These are phyloP conservation scores for Candida sanyaensis DNA, from an alignment of 1,139 yeast species.

Conservation along the genomic window DNA sequence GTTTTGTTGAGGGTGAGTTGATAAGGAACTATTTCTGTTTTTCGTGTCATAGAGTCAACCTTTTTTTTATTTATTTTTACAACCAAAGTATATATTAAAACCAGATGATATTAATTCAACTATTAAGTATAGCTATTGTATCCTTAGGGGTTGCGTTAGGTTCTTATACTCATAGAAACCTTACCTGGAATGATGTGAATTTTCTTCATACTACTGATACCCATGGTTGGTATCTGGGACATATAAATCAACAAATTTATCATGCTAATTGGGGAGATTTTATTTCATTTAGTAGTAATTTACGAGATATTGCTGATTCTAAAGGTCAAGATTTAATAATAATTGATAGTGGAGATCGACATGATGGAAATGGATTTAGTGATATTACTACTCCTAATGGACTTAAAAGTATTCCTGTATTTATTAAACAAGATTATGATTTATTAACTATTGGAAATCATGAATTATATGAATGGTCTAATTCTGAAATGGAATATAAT, in stretches of 20 bases:
- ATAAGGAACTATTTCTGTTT: too few relatives aligned
- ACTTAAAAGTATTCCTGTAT: constrained; percentile 57
- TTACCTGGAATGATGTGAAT: constrained; percentile 72
- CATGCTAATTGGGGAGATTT: constrained; percentile 95
- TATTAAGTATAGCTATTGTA: too few relatives aligned
- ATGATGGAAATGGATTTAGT: constrained; percentile 89
- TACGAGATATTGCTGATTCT: constrained; percentile 46
- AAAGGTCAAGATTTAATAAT: constrained; percentile 63
- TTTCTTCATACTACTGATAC: constrained; percentile 94
- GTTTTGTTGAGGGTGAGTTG: too few relatives aligned
- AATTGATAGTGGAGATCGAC: constrained; percentile 91
- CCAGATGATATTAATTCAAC: too few relatives aligned
- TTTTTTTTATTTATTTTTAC: too few relatives aligned
- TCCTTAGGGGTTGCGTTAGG: too few relatives aligned
- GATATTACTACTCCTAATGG: constrained; percentile 83
- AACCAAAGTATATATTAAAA: too few relatives aligned
- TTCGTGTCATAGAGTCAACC: too few relatives aligned
- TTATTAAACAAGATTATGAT: constrained; percentile 71
- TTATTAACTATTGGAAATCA: constrained; percentile 89
- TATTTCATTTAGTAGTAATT: constrained; percentile 60
- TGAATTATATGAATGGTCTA: constrained; percentile 76
- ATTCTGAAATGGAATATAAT: constrained; percentile 67
- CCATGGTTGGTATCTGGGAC: constrained; percentile 95
- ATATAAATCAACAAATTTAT: constrained; percentile 69
- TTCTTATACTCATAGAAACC: constrained; percentile 30